A percentile compares a stretch with the other conserved stretches of the same genome.
Evolutionary conservation across 305 asterid species (phyloP).

Genomic region (Nicotiana rustica): DNA sequence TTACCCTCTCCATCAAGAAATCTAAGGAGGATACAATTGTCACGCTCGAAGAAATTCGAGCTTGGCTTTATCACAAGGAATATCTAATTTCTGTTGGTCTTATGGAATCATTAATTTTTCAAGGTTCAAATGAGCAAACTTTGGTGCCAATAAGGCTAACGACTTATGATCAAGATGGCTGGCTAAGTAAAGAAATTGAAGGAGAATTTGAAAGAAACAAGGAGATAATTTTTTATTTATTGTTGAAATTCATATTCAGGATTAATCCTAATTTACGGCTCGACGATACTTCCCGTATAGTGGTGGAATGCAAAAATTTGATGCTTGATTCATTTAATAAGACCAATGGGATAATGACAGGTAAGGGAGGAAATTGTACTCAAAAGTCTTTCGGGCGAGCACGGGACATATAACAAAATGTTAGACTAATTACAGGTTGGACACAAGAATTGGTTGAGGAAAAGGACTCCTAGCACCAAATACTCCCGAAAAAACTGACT

Average conservation of each 20-base stretch:
- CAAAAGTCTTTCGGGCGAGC: too few species aligned
- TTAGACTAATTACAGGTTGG: too few species aligned
- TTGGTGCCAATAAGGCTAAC: constrained; percentile 8
- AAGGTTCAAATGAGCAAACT: neutral
- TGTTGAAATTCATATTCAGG: neutral
- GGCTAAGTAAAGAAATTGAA: neutral
- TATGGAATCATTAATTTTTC: neutral
- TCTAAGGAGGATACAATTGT: neutral
- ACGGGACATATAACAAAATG: too few species aligned
- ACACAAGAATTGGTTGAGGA: too few species aligned
- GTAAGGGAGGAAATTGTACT: too few species aligned
- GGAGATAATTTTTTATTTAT: neutral
- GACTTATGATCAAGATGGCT: constrained; percentile 1
- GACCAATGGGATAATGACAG: too few species aligned
- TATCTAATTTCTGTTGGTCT: neutral
- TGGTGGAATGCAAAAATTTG: neutral
- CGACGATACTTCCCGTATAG: too few species aligned
- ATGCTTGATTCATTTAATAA: too few species aligned
- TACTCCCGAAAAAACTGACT: too few species aligned
- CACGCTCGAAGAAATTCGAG: neutral
- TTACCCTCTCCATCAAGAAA: constrained; percentile 13
- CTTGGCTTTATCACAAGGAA: constrained; percentile 24
- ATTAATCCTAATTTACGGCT: neutral
- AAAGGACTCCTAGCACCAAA: too few species aligned
- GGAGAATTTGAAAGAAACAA: neutral